A percentile compares a stretch with the other conserved stretches of the same genome.
Evolutionary conservation across 768 basidiomycete species (phyloP).

Genomic region (Pseudohyphozyma bogoriensis): DNA sequence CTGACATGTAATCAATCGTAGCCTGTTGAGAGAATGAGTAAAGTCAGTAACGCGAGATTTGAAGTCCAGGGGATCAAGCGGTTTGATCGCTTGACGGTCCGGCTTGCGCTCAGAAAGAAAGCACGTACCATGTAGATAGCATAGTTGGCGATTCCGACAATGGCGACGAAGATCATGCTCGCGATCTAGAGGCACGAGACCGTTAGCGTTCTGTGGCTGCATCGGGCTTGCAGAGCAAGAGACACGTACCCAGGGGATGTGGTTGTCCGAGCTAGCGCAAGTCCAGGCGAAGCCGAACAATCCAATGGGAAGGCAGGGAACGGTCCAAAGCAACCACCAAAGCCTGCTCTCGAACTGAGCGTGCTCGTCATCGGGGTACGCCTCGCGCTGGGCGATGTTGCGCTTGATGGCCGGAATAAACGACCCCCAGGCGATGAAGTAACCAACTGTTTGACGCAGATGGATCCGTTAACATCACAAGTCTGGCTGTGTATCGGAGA

Average conservation of each 20-base stretch:
- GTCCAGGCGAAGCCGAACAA: conserved; percentile 22
- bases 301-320: conserved; percentile 10
- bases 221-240: too few species aligned
- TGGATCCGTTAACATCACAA: too few species aligned
- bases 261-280: too few species aligned
- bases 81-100: too few species aligned
- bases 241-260: too few species aligned
- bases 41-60: too few species aligned
- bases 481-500: too few species aligned
- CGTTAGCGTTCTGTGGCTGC: too few species aligned
- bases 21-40: too few species aligned
- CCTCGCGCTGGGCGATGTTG: conserved; percentile 17
- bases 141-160: conserved; percentile 30
- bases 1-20: too few species aligned
- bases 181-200: conserved; percentile 14
- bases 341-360: conserved; percentile 31
- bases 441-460: too few species aligned
- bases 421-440: conserved; percentile 31
- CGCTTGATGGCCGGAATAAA: conserved; percentile 31
- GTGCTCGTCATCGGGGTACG: conserved; percentile 26
- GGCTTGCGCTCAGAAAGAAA: conserved; percentile 20
- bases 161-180: conserved; percentile 26
- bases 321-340: conserved; percentile 27
- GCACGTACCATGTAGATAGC: conserved; percentile 34
- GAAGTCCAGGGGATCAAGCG: too few species aligned